These are phyloP conservation scores for Aspergillus fumigatus DNA, from an alignment of 2,329 filamentous ascomycete genomes.

Conservation along the genomic window DNA sequence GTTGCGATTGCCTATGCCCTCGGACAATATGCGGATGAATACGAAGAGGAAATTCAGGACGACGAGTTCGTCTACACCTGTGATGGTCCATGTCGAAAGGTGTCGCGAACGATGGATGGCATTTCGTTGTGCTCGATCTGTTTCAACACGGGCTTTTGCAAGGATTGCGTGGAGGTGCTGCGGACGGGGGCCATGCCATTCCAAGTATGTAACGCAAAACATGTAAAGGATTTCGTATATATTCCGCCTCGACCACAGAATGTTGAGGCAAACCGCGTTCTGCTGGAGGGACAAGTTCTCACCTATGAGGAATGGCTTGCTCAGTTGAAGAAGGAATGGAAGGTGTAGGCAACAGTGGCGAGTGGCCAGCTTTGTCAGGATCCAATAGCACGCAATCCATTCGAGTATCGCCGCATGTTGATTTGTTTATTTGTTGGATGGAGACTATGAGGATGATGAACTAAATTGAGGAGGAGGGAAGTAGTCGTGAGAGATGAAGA, in stretches of 20 bases:
- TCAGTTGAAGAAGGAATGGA: slow-evolving; percentile 3
- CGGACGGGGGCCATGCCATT: not conserved
- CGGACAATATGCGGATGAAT: not conserved
- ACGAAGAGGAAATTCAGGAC: not conserved
- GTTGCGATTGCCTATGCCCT: slow-evolving; percentile 1
- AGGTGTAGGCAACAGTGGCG: not conserved
- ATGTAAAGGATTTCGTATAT: slow-evolving; percentile 5
- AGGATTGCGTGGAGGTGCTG: not conserved
- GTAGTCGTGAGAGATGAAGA: too few species aligned
- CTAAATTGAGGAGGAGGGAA: not conserved
- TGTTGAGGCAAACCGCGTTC: not conserved
- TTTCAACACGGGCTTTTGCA: slow-evolving; percentile 7
- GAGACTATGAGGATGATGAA: not conserved
- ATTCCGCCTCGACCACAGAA: slow-evolving; percentile 1
- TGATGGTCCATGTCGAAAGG: slow-evolving; percentile 3
- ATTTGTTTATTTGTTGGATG: not conserved
- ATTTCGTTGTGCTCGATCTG: slow-evolving; percentile 6
- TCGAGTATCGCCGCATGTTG: not conserved
- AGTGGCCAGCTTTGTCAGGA: not conserved
- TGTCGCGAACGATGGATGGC: not conserved
- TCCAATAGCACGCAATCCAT: not conserved
- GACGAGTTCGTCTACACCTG: not conserved
- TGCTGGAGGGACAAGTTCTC: slow-evolving; percentile 2
- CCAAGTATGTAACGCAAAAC: slow-evolving; percentile 2
- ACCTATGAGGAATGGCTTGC: slow-evolving; percentile 1